These are phyloP conservation scores for Rhododendron ferrugineum DNA, from an alignment of 148 eudicot genomes.

Conservation along the genomic window DNA sequence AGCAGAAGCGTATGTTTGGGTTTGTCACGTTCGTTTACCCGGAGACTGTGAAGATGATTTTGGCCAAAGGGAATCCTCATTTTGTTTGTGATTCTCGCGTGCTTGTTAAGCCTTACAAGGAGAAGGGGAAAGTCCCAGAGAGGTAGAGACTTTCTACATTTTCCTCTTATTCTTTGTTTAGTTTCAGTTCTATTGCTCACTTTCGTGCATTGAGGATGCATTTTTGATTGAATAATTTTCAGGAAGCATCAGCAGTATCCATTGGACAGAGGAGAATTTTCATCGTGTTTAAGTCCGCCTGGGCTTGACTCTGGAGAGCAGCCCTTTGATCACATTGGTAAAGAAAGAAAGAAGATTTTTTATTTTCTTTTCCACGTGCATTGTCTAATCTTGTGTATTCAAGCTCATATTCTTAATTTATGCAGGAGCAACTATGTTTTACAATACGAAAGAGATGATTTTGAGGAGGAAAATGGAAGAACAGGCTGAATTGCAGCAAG, in stretches of 20 bases:
- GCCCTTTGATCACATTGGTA: conserved; percentile 63
- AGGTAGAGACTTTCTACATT: conserved; percentile 28
- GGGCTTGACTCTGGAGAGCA: conserved; percentile 63
- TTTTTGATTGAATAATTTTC: neutral
- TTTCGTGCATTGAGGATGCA: no score
- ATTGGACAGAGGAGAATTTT: conserved; percentile 60
- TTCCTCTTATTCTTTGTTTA: neutral
- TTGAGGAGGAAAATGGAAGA: conserved; percentile 71
- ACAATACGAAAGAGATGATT: conserved; percentile 56
- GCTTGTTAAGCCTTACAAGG: conserved; percentile 96
- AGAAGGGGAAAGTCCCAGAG: conserved; percentile 81
- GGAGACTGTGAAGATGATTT: conserved; percentile 74
- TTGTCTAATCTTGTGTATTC: neutral
- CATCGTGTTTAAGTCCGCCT: conserved; percentile 59
- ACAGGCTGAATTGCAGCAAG: conserved; percentile 71
- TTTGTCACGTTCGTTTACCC: conserved; percentile 85
- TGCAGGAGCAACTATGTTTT: conserved; percentile 67
- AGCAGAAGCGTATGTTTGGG: conserved; percentile 96
- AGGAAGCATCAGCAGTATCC: conserved; percentile 41
- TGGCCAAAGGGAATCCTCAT: conserved; percentile 94
- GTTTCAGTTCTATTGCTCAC: neutral
- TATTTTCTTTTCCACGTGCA: neutral
- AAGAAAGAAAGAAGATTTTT: conserved; percentile 5
- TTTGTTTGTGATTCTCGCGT: conserved; percentile 97
- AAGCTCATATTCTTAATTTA: neutral